Conservation (phyloP, 179 eudicot genomes). For the Drosera spatulata region DNA sequence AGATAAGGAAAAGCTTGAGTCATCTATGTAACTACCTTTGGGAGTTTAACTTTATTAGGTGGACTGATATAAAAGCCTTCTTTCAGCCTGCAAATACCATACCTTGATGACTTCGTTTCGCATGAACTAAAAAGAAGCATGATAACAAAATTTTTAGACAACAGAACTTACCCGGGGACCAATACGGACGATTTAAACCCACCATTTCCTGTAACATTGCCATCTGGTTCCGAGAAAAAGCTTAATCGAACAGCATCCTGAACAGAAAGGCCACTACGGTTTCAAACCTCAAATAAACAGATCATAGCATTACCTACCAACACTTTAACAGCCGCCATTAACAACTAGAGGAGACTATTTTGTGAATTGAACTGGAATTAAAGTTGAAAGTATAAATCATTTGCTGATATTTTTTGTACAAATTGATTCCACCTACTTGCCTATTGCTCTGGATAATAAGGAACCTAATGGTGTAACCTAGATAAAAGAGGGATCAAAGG, state of each 20-base stretch:
- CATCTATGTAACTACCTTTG: constrained; percentile 45
- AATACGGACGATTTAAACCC: constrained; percentile 62
- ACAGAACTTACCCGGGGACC: constrained; percentile 61
- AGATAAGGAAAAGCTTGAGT: not conserved
- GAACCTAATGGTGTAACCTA: too few species aligned
- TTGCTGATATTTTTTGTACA: too few species aligned
- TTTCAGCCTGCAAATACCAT: constrained; percentile 41
- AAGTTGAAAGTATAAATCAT: not conserved
- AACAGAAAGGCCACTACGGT: constrained; percentile 2
- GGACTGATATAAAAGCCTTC: constrained; percentile 92
- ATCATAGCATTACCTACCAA: not conserved
- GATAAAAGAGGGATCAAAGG: too few species aligned
- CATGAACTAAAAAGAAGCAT: not conserved
- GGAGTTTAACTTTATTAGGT: constrained; percentile 77
- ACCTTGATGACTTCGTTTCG: constrained; percentile 3
- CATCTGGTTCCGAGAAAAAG: constrained; percentile 89
- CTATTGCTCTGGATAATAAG: too few species aligned
- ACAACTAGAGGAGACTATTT: not conserved
- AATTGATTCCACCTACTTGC: too few species aligned
- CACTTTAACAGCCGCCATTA: not conserved
- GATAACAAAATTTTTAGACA: not conserved
- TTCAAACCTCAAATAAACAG: not conserved
- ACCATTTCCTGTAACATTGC: constrained; percentile 71
- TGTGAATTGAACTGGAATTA: not conserved
- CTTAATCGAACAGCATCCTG: constrained; percentile 75